Conservation (phyloP, 2,329 filamentous ascomycete species). For the Podosphaera aphanis region DNA sequence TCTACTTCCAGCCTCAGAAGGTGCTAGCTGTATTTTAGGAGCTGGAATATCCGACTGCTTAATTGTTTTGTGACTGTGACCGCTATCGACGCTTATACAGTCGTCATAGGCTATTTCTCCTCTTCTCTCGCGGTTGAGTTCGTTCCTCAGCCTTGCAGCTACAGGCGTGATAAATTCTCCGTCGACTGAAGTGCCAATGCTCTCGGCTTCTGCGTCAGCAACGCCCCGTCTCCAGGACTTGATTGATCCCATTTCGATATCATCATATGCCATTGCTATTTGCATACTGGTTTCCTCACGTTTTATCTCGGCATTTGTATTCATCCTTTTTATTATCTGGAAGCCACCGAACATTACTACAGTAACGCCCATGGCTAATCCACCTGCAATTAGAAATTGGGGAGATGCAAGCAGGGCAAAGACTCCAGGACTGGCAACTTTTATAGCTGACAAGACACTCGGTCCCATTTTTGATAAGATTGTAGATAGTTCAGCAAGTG, state of each 20-base stretch:
- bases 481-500: conserved; percentile 72
- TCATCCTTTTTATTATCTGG: conserved; percentile 85
- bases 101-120: conserved; percentile 8
- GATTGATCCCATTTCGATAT: conserved; percentile 13
- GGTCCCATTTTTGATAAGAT: conserved; percentile 68
- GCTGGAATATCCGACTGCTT: conserved; percentile 14
- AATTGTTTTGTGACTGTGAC: conserved; percentile 3
- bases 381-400: conserved; percentile 82
- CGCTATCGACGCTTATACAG: conserved; percentile 3
- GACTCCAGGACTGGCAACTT: conserved; percentile 61
- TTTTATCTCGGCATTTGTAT: conserved; percentile 17
- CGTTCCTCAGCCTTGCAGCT: conserved; percentile 11
- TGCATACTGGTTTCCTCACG: conserved; percentile 10
- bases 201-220: conserved; percentile 11
- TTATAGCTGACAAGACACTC: conserved; percentile 49
- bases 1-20: not conserved
- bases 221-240: conserved; percentile 16
- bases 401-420: conserved; percentile 72
- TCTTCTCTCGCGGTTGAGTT: conserved; percentile 8
- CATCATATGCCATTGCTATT: conserved; percentile 14
- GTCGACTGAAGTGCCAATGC: conserved; percentile 15
- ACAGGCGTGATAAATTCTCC: conserved; percentile 16
- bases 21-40: conserved; percentile 1
- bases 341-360: conserved; percentile 89
- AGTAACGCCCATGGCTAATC: conserved; percentile 76